Conservation (phyloP, 2,329 filamentous ascomycete genomes). For the Exophiala phaeomuriformis region DNA sequence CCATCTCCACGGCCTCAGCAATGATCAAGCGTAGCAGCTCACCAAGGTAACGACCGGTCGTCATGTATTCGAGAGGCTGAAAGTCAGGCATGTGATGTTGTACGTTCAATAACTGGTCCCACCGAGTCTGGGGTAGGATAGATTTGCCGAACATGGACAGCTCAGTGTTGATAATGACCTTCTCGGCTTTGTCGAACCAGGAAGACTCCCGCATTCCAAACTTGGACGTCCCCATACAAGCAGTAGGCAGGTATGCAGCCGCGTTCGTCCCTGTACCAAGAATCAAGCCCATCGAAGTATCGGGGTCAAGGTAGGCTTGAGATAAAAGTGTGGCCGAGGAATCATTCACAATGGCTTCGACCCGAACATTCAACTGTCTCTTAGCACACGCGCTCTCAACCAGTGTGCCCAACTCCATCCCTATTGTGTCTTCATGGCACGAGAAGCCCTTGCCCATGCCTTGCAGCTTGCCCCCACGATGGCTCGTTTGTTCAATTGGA, state of each 20-base stretch:
- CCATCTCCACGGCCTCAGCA: slow-evolving; percentile 51
- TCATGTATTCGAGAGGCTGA: slow-evolving; percentile 59
- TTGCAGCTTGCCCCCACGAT: slow-evolving; percentile 49
- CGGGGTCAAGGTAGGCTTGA: slow-evolving; percentile 54
- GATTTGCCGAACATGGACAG: slow-evolving; percentile 57
- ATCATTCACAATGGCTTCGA: slow-evolving; percentile 59
- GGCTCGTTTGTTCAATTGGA: slow-evolving; percentile 58
- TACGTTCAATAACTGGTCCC: slow-evolving; percentile 55
- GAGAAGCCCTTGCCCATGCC: slow-evolving; percentile 60
- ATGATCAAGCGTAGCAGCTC: slow-evolving; percentile 57
- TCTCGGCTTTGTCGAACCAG: slow-evolving; percentile 51
- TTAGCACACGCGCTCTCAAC: slow-evolving; percentile 53
- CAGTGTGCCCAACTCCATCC: slow-evolving; percentile 53
- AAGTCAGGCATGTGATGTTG: slow-evolving; percentile 54
- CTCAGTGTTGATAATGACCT: slow-evolving; percentile 60
- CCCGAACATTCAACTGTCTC: slow-evolving; percentile 49
- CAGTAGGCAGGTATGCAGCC: slow-evolving; percentile 54
- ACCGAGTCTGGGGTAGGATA: slow-evolving; percentile 52
- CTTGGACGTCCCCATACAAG: slow-evolving; percentile 48
- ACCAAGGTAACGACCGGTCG: slow-evolving; percentile 56
- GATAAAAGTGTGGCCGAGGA: slow-evolving; percentile 55
- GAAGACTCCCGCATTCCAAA: slow-evolving; percentile 49
- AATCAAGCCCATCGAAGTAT: slow-evolving; percentile 57
- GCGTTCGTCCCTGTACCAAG: slow-evolving; percentile 60
- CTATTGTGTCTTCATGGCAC: slow-evolving; percentile 52